Conservation (phyloP, 345 rosid genomes). For the Populus pruinosa region DNA sequence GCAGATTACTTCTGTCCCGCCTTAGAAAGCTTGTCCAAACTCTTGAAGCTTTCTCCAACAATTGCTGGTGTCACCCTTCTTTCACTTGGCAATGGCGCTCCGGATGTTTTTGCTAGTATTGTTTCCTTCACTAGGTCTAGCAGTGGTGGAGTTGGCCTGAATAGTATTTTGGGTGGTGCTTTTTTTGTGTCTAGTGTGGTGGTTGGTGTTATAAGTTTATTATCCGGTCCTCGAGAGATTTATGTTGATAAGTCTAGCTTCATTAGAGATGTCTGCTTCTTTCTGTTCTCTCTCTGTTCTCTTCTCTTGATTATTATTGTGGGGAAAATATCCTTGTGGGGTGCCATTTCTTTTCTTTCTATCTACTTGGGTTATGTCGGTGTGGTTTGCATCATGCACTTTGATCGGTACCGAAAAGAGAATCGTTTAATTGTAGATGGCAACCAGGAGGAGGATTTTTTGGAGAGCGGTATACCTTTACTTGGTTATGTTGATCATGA, state of each 20-base stretch:
- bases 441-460: constrained; percentile 20
- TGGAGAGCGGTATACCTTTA: constrained; percentile 43
- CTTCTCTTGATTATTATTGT: constrained; percentile 52
- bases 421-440: neutral
- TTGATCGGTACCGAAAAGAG: constrained; percentile 14
- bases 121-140: constrained; percentile 67
- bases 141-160: constrained; percentile 72
- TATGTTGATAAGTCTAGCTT: constrained; percentile 60
- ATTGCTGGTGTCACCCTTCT: constrained; percentile 86
- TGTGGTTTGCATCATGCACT: constrained; percentile 51
- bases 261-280: constrained; percentile 69
- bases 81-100: constrained; percentile 84
- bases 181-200: constrained; percentile 74
- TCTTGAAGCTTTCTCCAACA: constrained; percentile 73
- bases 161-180: constrained; percentile 77
- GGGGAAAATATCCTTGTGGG: constrained; percentile 58
- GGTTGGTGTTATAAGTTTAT: constrained; percentile 64
- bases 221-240: constrained; percentile 34
- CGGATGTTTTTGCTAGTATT: constrained; percentile 82
- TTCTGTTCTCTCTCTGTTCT: constrained; percentile 53
- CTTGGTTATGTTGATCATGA: constrained; percentile 51
- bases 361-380: constrained; percentile 60
- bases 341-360: constrained; percentile 55
- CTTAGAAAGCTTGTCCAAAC: constrained; percentile 63
- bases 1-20: constrained; percentile 80